Evolutionary conservation across 176 grass and related monocot genomes (phyloP).

Genomic region (Cenchrus purpureus): DNA sequence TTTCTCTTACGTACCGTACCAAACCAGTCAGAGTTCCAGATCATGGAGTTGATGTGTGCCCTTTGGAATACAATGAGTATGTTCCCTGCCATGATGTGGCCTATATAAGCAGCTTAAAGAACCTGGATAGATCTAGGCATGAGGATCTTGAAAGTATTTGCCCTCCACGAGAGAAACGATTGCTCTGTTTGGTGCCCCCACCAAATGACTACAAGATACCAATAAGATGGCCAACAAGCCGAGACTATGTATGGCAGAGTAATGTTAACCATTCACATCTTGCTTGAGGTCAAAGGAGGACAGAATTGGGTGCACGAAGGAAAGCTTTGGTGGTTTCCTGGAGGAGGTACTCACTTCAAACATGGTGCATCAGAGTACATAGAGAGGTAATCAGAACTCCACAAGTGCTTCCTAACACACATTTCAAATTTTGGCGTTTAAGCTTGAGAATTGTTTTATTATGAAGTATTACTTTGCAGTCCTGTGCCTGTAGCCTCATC

Average conservation of each 20-base stretch:
- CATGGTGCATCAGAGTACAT: slow-evolving; percentile 91
- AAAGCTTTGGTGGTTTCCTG: slow-evolving; percentile 96
- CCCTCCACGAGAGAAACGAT: slow-evolving; percentile 50
- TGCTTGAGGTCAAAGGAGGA: slow-evolving; percentile 89
- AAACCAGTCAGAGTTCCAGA: slow-evolving; percentile 56
- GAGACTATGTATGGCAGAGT: slow-evolving; percentile 86
- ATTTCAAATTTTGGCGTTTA: not conserved
- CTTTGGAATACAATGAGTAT: slow-evolving; percentile 81
- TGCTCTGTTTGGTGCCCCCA: slow-evolving; percentile 89
- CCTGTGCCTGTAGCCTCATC: slow-evolving; percentile 23
- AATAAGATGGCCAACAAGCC: slow-evolving; percentile 82
- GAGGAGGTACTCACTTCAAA: slow-evolving; percentile 97
- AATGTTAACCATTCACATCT: slow-evolving; percentile 97
- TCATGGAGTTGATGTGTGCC: slow-evolving; percentile 69
- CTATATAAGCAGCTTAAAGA: slow-evolving; percentile 52
- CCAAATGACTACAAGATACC: slow-evolving; percentile 91
- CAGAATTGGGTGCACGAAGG: slow-evolving; percentile 99
- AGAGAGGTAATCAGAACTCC: slow-evolving; percentile 63
- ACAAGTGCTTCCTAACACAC: slow-evolving; percentile 1
- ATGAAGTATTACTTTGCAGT: not conserved
- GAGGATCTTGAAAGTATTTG: slow-evolving; percentile 89
- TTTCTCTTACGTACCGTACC: slow-evolving; percentile 54
- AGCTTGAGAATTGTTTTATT: not conserved
- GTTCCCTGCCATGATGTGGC: slow-evolving; percentile 74
- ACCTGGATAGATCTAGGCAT: slow-evolving; percentile 63